phyloP scores from a whole-genome alignment of 352 stramenopile genomes.

The Phytophthora sansomeana region DNA sequence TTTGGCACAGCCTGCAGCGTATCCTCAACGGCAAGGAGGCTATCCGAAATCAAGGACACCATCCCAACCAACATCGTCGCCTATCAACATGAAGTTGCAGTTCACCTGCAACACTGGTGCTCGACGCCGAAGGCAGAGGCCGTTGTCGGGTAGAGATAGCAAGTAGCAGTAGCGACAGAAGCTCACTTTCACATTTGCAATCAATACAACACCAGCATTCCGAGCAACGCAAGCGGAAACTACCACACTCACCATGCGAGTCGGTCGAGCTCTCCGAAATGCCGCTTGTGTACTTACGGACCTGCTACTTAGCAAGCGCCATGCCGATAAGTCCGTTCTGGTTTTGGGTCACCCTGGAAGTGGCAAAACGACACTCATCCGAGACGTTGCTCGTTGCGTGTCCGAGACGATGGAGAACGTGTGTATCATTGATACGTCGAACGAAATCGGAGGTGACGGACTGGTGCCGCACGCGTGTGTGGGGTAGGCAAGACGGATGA shows the following conservation, averaged over 20 bases:
- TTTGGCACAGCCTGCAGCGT: not conserved
- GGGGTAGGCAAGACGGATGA: conserved; percentile 79
- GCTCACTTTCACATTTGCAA: not conserved
- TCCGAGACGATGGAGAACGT: conserved; percentile 72
- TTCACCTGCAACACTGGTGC: too few species aligned
- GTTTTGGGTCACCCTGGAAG: conserved; percentile 67
- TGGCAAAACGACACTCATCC: conserved; percentile 90
- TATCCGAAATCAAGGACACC: not conserved
- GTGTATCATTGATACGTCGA: conserved; percentile 91
- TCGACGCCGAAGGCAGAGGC: too few species aligned
- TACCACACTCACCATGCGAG: conserved; percentile 55
- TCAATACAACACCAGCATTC: not conserved
- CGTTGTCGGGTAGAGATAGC: too few species aligned
- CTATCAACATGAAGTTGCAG: not conserved
- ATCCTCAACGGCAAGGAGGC: not conserved
- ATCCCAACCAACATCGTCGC: not conserved
- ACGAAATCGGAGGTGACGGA: conserved; percentile 92
- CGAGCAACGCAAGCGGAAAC: not conserved
- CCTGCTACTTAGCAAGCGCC: conserved; percentile 56
- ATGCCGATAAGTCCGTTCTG: conserved; percentile 67
- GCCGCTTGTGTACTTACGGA: conserved; percentile 73
- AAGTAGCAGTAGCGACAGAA: not conserved
- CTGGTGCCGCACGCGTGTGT: conserved; percentile 79
- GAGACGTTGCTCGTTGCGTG: conserved; percentile 76
- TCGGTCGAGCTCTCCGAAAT: conserved; percentile 72